Percentiles rank a stretch among this genome's conserved stretches.
These are phyloP conservation scores for Cercis canadensis DNA, from an alignment of 306 rosid species.

Conservation along the genomic window DNA sequence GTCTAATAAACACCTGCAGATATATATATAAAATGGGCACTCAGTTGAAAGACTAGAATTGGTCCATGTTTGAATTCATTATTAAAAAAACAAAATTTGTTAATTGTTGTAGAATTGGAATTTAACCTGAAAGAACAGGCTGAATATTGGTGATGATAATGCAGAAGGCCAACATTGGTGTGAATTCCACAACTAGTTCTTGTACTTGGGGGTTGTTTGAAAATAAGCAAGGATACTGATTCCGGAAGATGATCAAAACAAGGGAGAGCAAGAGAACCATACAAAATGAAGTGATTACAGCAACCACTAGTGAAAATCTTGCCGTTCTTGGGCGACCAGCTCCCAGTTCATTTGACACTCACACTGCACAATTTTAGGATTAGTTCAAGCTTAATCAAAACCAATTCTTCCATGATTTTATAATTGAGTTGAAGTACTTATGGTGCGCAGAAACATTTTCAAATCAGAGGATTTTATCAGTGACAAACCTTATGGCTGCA, in stretches of 20 bases:
- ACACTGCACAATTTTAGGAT: slow-evolving; percentile 55
- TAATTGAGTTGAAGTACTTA: no score
- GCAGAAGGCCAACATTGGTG: slow-evolving; percentile 71
- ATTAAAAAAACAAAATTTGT: neutral
- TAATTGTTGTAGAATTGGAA: neutral
- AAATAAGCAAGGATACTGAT: slow-evolving; percentile 63
- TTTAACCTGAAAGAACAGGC: slow-evolving; percentile 74
- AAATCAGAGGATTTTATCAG: neutral
- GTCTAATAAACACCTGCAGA: no score
- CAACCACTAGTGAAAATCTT: slow-evolving; percentile 71
- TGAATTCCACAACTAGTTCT: slow-evolving; percentile 55
- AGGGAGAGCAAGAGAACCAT: slow-evolving; percentile 49
- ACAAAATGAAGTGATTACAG: slow-evolving; percentile 52
- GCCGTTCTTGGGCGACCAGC: slow-evolving; percentile 89
- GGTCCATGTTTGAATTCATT: neutral
- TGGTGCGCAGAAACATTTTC: neutral
- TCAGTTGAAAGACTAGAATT: no score
- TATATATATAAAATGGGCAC: no score
- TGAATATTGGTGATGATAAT: slow-evolving; percentile 78
- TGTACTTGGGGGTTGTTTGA: slow-evolving; percentile 57
- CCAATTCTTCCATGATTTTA: neutral
- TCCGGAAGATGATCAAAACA: slow-evolving; percentile 44
- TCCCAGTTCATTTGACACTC: slow-evolving; percentile 90
- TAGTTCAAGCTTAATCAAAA: no score
- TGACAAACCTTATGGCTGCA: slow-evolving; percentile 74